Percentiles rank a stretch among this genome's conserved stretches.
Conservation (phyloP, 2,329 filamentous ascomycete genomes). For the Periconia digitata region DNA sequence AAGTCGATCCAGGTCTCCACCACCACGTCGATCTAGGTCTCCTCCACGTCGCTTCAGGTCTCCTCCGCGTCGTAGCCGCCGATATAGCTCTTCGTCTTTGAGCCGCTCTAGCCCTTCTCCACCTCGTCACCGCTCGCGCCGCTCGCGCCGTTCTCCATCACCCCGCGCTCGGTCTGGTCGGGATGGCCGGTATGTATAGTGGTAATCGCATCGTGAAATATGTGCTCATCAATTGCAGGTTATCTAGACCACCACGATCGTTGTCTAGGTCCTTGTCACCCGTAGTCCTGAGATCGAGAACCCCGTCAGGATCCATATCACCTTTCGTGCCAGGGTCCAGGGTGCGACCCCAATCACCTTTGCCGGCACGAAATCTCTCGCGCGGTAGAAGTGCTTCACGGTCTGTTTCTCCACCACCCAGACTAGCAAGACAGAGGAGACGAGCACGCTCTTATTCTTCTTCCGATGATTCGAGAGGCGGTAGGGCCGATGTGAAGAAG, state of each 20-base stretch:
- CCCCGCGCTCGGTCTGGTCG: slow-evolving; percentile 10
- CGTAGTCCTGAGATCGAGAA: background rate
- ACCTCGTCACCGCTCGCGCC: slow-evolving; percentile 11
- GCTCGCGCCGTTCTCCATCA: slow-evolving; percentile 18
- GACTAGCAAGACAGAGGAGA: slow-evolving; percentile 42
- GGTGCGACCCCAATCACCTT: too few species aligned
- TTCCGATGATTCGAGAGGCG: slow-evolving; percentile 45
- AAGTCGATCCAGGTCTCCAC: background rate
- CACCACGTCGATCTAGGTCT: background rate
- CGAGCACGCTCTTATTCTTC: slow-evolving; percentile 50
- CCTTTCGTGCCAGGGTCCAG: too few species aligned
- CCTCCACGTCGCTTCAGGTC: slow-evolving; percentile 29
- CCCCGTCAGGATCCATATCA: background rate
- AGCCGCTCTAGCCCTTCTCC: slow-evolving; percentile 32
- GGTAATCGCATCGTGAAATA: slow-evolving; percentile 51
- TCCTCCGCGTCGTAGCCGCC: slow-evolving; percentile 28
- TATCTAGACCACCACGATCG: background rate
- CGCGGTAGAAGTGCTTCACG: slow-evolving; percentile 38
- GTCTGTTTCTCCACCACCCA: slow-evolving; percentile 42
- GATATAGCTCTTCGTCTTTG: slow-evolving; percentile 38
- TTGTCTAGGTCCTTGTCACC: slow-evolving; percentile 41
- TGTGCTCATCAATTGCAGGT: slow-evolving; percentile 56
- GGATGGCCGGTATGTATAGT: too few species aligned
- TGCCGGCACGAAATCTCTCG: slow-evolving; percentile 36
- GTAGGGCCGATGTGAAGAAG: slow-evolving; percentile 54